Base-by-base conservation (phyloP, 352 stramenopile genomes). In the Globisporangium emineosum region DNA sequence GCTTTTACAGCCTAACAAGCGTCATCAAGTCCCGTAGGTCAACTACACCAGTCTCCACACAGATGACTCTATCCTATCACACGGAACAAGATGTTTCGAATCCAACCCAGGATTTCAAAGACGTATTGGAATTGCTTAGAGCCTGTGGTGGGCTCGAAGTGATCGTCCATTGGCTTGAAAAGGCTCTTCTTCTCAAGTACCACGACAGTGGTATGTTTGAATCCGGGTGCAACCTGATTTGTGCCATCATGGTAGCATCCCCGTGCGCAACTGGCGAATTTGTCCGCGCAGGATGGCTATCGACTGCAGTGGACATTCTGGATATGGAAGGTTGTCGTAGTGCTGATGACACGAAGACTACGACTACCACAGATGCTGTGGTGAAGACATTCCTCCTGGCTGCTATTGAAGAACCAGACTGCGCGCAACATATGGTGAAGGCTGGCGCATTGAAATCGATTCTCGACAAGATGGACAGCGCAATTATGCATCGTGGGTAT, bases 1-100 rank as follows among this genome's bases (percentile, higher is more conserved):
- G 73, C 42, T 70, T 78, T 15, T 77, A 74, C 45, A 55, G 57
- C 7, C 37, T 81, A 19, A 56, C 47, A 2, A 64, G 21, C 45
- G 56, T 80, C n/a, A n/a, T 75, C 37, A 64, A 56, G 52, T 43
- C 51, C 3, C 8, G 45, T 45, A 25, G 19, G 13, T n/a, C 27
- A 32, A 27, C 27, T 30, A 45, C 13, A 15, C 5, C 12, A 6
- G 13, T 27, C 43, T 25, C 43, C 17, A 13, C 43, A 3, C 19
- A 50, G 19, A 50, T 19, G 2, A 50, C 43, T 45, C 5, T 15
- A 45, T 19, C 25, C 23, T 40, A 27, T n/a, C 27, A 32, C 40
- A 47, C 4, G 29, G 57, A 54, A 32, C 35, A 51, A 35, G 23
- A 40, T 9, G 21, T 5, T 21, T 27, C 35, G 3, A 37, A 27